Evolutionary conservation across 2,329 filamentous ascomycete species (phyloP), one percentile per base, ranked within the genome.

Genomic region (Grosmannia penicillata): DNA sequence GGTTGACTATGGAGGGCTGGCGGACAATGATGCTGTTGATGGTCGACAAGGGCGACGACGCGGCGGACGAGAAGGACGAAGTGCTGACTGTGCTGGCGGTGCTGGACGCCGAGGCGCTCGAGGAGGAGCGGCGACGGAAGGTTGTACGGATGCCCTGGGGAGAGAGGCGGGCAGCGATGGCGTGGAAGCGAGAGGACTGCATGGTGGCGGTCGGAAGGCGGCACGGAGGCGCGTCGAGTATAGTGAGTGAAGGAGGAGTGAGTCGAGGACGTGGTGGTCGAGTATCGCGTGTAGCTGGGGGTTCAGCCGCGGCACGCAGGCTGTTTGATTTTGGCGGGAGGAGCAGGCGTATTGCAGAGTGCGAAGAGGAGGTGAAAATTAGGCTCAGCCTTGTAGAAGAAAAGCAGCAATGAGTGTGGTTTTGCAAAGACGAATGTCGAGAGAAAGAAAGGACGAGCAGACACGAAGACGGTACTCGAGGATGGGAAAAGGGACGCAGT

Each of bases 1-100:
- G 56, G 48, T 68, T 62, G n/a, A 68, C 51, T 45, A 74, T 64
- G 15, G 68, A 72, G 11, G 70, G 68, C 47, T 72, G 70, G n/a
- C 65, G 61, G 47, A 67, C 63, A 43, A 77, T 66, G 51, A 76
- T 62, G 48, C 61, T 67, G 58, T 75, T 75, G 59, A 76, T 71
- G 37, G 68, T 66, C 52, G 55, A 61, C 14, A 60, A 58, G 3
- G 62, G 62, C 21, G 59, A 57, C 22, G 60, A 62, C 30, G 62
- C 63, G 22, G 57, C 55, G 19, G 68, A 70, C 23, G 56, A 54
- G 45, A 57, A 61, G 4, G 64, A 65, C n/a, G n/a, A n/a, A n/a
- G n/a, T n/a, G 43, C 51, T 52, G 37, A 56, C 47, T 34, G 59
- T 60, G 44, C 58, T 33, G 22, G 27, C 62, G 33, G 25, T 29